These are phyloP conservation scores for Monosporozyma servazzii DNA, from an alignment of 805 yeast species.

Conservation along the genomic window DNA sequence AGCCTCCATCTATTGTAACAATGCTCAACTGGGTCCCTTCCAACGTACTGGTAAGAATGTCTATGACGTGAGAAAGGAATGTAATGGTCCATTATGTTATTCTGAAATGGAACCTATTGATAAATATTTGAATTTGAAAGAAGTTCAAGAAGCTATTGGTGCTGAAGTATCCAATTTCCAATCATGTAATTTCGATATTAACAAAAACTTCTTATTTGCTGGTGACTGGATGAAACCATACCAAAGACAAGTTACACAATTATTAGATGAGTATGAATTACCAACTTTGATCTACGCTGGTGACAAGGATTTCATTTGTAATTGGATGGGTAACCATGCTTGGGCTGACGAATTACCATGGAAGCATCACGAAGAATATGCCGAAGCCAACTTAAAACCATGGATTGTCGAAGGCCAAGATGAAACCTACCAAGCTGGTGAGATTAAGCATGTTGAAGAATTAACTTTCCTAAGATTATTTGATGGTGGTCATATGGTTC, in stretches of 20 bases:
- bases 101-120: conserved; percentile 67
- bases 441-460: conserved; percentile 53
- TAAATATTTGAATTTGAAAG: conserved; percentile 64
- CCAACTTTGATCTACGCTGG: conserved; percentile 92
- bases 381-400: conserved; percentile 34
- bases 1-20: conserved; percentile 83
- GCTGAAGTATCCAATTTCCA: conserved; percentile 76
- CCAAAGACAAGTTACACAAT: conserved; percentile 61
- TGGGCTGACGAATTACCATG: conserved; percentile 75
- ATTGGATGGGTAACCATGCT: conserved; percentile 90
- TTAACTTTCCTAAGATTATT: conserved; percentile 77
- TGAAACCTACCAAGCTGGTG: conserved; percentile 44
- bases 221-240: conserved; percentile 94
- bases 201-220: conserved; percentile 68
- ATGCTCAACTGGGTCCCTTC: conserved; percentile 72
- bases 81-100: conserved; percentile 70
- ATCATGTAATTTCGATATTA: conserved; percentile 70
- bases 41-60: conserved; percentile 81
- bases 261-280: conserved; percentile 53
- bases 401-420: conserved; percentile 40
- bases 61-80: conserved; percentile 76
- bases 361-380: conserved; percentile 48
- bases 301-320: conserved; percentile 92
- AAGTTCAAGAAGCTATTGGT: conserved; percentile 75
- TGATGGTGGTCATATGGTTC: conserved; percentile 96